phyloP scores from a whole-genome alignment of 768 basidiomycete species.

The Tylopilus rubrobrunneus region DNA sequence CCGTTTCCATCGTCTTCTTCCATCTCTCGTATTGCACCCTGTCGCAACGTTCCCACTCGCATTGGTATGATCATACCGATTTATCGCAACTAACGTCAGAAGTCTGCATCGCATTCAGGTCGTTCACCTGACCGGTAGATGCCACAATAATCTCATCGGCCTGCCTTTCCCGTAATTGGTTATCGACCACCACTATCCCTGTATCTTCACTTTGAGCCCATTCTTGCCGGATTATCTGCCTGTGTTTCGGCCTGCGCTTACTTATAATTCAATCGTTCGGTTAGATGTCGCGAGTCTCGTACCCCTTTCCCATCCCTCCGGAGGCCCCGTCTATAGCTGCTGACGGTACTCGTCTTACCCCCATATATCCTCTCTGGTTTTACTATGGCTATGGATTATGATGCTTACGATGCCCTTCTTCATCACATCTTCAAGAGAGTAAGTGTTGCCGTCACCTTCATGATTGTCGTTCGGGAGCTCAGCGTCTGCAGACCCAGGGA shows the following conservation, averaged over 20 bases:
- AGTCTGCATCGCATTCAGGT: slow-evolving; percentile 4
- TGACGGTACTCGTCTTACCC: not conserved
- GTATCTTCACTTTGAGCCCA: not conserved
- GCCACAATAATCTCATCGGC: slow-evolving; percentile 1
- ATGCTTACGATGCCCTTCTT: slow-evolving; percentile 73
- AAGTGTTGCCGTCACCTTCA: slow-evolving; percentile 15
- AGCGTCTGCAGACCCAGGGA: slow-evolving; percentile 58
- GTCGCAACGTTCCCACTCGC: slow-evolving; percentile 3
- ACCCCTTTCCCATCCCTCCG: slow-evolving; percentile 1
- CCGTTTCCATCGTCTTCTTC: slow-evolving; percentile 5
- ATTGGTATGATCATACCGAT: slow-evolving; percentile 4
- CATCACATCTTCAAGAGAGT: slow-evolving; percentile 79
- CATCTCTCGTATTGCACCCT: not conserved
- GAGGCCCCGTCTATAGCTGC: not conserved
- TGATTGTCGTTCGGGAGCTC: slow-evolving; percentile 7
- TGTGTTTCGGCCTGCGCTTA: slow-evolving; percentile 3
- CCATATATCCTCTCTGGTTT: not conserved
- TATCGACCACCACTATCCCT: not conserved
- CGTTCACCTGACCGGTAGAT: not conserved
- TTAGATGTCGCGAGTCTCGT: not conserved
- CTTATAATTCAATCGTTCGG: slow-evolving; percentile 15
- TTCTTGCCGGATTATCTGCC: not conserved
- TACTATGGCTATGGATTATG: slow-evolving; percentile 61
- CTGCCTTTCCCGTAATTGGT: slow-evolving; percentile 4
- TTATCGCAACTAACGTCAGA: slow-evolving; percentile 22